Evolutionary conservation across 2,329 filamentous ascomycete species (phyloP).

Genomic region (Microsporum canis): DNA sequence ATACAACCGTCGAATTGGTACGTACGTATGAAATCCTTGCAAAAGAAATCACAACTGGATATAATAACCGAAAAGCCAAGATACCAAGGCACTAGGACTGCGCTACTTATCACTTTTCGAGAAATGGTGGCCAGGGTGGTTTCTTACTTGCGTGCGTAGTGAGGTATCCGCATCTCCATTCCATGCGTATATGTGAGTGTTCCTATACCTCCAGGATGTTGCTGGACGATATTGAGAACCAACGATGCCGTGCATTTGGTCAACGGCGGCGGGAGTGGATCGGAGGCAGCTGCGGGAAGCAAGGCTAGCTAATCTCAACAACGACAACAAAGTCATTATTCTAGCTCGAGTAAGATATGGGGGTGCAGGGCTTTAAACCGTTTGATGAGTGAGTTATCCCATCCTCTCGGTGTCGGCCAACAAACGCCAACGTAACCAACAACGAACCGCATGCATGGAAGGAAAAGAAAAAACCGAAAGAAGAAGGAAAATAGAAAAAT

Average conservation of each 20-base stretch:
- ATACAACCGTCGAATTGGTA: not conserved
- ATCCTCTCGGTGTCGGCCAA: not conserved
- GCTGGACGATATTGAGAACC: not conserved
- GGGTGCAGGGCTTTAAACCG: not conserved
- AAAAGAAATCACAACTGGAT: slow-evolving; percentile 1
- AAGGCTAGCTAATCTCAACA: slow-evolving; percentile 1
- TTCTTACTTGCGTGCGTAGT: not conserved
- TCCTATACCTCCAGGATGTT: not conserved
- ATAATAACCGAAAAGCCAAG: slow-evolving; percentile 4
- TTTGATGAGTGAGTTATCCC: not conserved
- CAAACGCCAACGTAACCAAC: not conserved
- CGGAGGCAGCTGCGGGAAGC: not conserved
- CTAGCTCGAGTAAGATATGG: not conserved
- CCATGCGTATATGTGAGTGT: not conserved
- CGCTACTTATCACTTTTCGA: not conserved
- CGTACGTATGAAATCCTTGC: not conserved
- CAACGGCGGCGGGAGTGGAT: slow-evolving; percentile 1
- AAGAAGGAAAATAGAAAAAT: not conserved
- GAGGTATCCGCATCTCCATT: not conserved
- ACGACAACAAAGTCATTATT: not conserved
- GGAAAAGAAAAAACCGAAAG: not conserved
- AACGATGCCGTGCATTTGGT: not conserved
- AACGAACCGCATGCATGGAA: not conserved
- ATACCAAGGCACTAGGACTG: not conserved
- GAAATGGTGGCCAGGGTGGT: not conserved